Percentiles rank a stretch among this genome's conserved stretches.
Evolutionary conservation across 1,284 basidiomycete species (phyloP).

Genomic region (Polyporus tsugae): DNA sequence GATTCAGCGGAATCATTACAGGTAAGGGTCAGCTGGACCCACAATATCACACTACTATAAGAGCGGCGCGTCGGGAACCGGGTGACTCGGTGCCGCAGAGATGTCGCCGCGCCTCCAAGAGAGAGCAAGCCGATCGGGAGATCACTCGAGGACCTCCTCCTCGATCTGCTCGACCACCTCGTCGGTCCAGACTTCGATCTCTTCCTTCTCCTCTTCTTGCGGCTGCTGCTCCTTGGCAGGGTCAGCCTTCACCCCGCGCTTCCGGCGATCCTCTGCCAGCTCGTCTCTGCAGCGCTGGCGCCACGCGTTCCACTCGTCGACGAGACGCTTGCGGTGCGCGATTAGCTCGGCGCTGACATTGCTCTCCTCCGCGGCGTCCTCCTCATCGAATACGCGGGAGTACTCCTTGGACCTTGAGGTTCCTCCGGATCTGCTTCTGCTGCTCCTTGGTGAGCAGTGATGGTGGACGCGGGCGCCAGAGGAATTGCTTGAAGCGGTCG

Average conservation of each 20-base stretch:
- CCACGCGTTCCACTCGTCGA: conserved; percentile 99
- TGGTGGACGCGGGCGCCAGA: conserved; percentile 95
- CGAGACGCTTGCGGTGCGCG: conserved; percentile 89
- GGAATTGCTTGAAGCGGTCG: conserved; percentile 98
- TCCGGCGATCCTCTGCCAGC: conserved; percentile 56
- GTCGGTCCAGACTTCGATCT: conserved; percentile 91
- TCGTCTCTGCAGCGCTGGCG: conserved; percentile 69
- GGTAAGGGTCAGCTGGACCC: too few relatives aligned
- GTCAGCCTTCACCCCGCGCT: conserved; percentile 47
- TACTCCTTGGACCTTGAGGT: conserved; percentile 94
- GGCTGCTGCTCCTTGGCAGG: conserved; percentile 47
- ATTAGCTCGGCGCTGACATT: conserved; percentile 94
- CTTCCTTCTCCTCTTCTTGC: conserved; percentile 74
- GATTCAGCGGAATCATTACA: too few relatives aligned
- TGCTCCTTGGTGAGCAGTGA: conserved; percentile 90
- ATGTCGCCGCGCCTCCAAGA: background rate
- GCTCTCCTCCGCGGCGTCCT: conserved; percentile 95
- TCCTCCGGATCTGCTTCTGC: conserved; percentile 89
- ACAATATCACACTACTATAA: background rate
- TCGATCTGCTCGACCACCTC: conserved; percentile 92
- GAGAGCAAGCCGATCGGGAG: background rate
- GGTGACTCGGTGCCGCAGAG: background rate
- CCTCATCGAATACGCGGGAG: conserved; percentile 94
- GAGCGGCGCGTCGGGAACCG: background rate
- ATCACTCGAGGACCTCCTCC: conserved; percentile 72